phyloP scores from a whole-genome alignment of 1,284 basidiomycete genomes.

The Naganishia sp. region DNA sequence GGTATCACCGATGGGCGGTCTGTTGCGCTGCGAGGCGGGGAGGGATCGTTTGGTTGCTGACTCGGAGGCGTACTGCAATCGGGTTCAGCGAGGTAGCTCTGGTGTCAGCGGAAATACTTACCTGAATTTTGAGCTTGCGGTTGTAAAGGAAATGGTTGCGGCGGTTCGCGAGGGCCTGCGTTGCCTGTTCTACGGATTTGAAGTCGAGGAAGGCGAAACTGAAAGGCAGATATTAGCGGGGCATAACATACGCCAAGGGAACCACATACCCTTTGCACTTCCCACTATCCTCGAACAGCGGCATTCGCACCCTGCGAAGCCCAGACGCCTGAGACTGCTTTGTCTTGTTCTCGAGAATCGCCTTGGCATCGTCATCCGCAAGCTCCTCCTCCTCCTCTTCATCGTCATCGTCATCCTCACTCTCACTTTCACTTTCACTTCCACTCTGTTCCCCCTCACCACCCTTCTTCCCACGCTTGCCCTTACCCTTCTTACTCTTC shows the following conservation, averaged over 20 bases:
- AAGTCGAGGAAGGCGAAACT: slow-evolving; percentile 98
- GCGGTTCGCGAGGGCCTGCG: slow-evolving; percentile 75
- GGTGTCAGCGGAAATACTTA: slow-evolving; percentile 32
- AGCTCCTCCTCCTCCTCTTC: slow-evolving; percentile 43
- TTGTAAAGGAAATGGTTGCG: slow-evolving; percentile 75
- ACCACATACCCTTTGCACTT: slow-evolving; percentile 81
- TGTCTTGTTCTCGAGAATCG: slow-evolving; percentile 26
- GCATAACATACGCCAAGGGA: too few species aligned
- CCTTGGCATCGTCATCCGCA: slow-evolving; percentile 39
- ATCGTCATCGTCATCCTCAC: slow-evolving; percentile 37
- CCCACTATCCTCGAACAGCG: slow-evolving; percentile 92
- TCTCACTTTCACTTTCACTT: slow-evolving; percentile 35
- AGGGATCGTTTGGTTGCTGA: slow-evolving; percentile 44
- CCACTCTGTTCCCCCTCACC: slow-evolving; percentile 31
- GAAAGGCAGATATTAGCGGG: slow-evolving; percentile 9
- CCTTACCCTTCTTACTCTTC: slow-evolving; percentile 37
- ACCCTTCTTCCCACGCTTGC: slow-evolving; percentile 28
- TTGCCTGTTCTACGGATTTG: slow-evolving; percentile 72
- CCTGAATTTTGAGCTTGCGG: slow-evolving; percentile 79
- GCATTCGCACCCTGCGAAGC: slow-evolving; percentile 86
- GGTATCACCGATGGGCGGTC: background rate
- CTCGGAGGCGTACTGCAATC: slow-evolving; percentile 49
- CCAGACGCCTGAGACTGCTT: slow-evolving; percentile 56
- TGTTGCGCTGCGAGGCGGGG: slow-evolving; percentile 30
- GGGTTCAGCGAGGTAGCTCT: slow-evolving; percentile 18